Percentiles rank a stretch among this genome's conserved stretches.
Conservation (phyloP, 106 monocot genomes). For the Narthecium ossifragum region DNA sequence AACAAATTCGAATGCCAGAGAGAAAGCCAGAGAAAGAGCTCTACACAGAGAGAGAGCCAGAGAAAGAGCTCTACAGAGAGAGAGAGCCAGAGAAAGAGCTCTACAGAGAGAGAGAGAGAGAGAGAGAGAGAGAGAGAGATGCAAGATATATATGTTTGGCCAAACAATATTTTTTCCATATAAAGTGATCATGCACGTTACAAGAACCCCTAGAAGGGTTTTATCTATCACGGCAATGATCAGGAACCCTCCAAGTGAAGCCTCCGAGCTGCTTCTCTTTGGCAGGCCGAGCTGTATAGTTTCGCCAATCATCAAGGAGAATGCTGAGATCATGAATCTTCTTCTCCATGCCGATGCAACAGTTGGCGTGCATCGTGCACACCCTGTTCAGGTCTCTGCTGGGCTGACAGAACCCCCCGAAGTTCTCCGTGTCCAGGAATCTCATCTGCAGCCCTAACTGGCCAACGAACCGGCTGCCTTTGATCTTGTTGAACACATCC, state of each 20-base stretch:
- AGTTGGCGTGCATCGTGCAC: slow-evolving; percentile 48
- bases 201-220: neutral
- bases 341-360: slow-evolving; percentile 26
- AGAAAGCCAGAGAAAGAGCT: too few relatives aligned
- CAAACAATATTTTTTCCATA: too few relatives aligned
- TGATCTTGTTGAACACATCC: slow-evolving; percentile 30
- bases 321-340: slow-evolving; percentile 33
- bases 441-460: slow-evolving; percentile 8
- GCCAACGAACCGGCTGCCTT: neutral
- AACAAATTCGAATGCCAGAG: too few relatives aligned
- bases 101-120: too few relatives aligned
- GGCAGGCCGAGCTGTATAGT: slow-evolving; percentile 10
- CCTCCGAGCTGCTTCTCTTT: neutral
- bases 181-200: too few relatives aligned
- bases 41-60: too few relatives aligned
- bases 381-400: slow-evolving; percentile 24
- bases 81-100: too few relatives aligned
- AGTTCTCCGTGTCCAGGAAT: slow-evolving; percentile 20
- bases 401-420: slow-evolving; percentile 30
- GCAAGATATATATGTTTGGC: too few relatives aligned
- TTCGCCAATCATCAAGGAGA: slow-evolving; percentile 28
- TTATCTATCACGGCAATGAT: neutral
- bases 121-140: too few relatives aligned
- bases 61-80: too few relatives aligned
- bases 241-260: slow-evolving; percentile 25